phyloP scores from a whole-genome alignment of 192 early-diverging fungal genomes.

The Backusella sp. region DNA sequence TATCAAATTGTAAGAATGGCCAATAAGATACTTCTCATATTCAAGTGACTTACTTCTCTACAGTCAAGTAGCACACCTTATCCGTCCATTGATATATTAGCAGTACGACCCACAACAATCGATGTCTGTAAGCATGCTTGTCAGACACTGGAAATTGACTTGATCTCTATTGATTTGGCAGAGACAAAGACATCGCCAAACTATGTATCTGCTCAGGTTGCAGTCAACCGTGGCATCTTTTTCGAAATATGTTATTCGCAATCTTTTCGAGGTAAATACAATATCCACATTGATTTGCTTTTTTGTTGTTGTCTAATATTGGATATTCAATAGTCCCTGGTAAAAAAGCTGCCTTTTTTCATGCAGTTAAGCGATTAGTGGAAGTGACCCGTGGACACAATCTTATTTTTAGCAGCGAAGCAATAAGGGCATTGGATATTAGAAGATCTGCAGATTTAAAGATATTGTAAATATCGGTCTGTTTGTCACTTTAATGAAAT shows the following conservation, averaged over 20 bases:
- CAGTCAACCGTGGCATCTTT: constrained; percentile 66
- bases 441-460: constrained; percentile 76
- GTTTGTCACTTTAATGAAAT: neutral
- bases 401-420: constrained; percentile 71
- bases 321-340: constrained; percentile 45
- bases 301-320: neutral
- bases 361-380: constrained; percentile 64
- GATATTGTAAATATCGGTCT: constrained; percentile 56
- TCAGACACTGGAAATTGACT: constrained; percentile 68
- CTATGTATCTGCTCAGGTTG: constrained; percentile 69
- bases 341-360: constrained; percentile 61
- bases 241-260: constrained; percentile 78
- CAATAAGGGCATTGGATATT: constrained; percentile 66
- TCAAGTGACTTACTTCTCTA: neutral
- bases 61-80: constrained; percentile 31
- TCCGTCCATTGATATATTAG: constrained; percentile 60
- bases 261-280: constrained; percentile 63
- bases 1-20: constrained; percentile 15
- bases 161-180: constrained; percentile 66
- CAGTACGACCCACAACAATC: constrained; percentile 71
- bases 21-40: neutral
- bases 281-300: neutral
- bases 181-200: constrained; percentile 48
- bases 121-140: constrained; percentile 73
- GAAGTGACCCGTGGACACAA: constrained; percentile 75